A percentile compares a stretch with the other conserved stretches of the same genome.
Evolutionary conservation across 2,329 filamentous ascomycete species (phyloP).

Genomic region (Colletotrichum shisoi): DNA sequence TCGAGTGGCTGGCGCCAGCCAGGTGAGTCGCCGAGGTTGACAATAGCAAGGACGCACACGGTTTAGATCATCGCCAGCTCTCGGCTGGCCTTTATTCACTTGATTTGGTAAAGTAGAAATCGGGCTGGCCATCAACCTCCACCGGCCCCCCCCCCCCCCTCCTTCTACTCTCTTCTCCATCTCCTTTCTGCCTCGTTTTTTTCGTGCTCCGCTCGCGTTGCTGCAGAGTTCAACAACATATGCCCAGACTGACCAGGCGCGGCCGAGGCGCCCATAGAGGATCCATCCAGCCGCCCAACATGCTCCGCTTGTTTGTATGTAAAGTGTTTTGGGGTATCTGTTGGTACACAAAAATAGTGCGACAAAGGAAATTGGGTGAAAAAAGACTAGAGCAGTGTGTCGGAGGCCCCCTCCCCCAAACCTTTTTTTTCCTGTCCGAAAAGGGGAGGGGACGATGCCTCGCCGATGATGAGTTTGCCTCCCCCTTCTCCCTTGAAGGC

Average conservation of each 20-base stretch:
- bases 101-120: slow-evolving; percentile 32
- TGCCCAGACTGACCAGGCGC: slow-evolving; percentile 20
- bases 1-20: background rate
- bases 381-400: slow-evolving; percentile 24
- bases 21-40: background rate
- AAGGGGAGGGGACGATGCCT: slow-evolving; percentile 15
- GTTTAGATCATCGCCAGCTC: slow-evolving; percentile 14
- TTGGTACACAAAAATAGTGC: slow-evolving; percentile 38
- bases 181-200: slow-evolving; percentile 1
- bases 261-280: slow-evolving; percentile 8
- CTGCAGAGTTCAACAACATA: slow-evolving; percentile 12
- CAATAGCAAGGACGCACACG: background rate
- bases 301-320: slow-evolving; percentile 37
- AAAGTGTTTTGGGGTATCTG: slow-evolving; percentile 40
- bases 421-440: background rate
- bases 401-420: background rate
- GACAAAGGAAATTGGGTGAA: slow-evolving; percentile 35
- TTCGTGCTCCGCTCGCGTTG: slow-evolving; percentile 5
- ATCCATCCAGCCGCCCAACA: slow-evolving; percentile 28
- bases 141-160: background rate
- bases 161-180: slow-evolving; percentile 1
- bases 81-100: slow-evolving; percentile 24
- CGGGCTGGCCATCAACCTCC: slow-evolving; percentile 17
- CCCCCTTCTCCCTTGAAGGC: slow-evolving; percentile 22
- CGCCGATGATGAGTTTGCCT: slow-evolving; percentile 27